phyloP scores from a whole-genome alignment of 441 rosid genomes.

The Gossypium davidsonii region DNA sequence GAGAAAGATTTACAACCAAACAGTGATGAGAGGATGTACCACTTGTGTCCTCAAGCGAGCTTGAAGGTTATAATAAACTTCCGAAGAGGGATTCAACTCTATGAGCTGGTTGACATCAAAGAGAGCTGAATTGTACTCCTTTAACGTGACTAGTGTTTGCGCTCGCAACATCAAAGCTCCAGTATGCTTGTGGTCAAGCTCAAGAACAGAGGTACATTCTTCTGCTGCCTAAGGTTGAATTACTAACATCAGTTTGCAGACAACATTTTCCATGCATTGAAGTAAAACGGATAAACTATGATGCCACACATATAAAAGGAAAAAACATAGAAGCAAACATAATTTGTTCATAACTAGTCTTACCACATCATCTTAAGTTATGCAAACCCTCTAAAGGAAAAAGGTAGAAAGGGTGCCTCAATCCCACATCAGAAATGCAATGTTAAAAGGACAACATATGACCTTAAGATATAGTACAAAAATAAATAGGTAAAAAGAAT shows the following conservation, averaged over 20 bases:
- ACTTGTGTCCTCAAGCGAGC: constrained; percentile 81
- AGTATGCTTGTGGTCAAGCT: constrained; percentile 76
- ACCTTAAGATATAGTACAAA: too few species aligned
- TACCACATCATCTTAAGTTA: too few species aligned
- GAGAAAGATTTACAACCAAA: background rate
- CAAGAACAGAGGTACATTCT: constrained; percentile 88
- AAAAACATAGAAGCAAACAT: background rate
- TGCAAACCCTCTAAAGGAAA: background rate
- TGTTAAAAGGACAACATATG: too few species aligned
- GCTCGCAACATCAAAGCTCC: constrained; percentile 92
- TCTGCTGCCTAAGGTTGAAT: constrained; percentile 59
- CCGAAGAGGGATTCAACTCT: constrained; percentile 77
- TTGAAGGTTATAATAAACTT: constrained; percentile 70
- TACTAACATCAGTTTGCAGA: background rate
- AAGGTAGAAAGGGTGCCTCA: background rate
- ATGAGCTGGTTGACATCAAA: constrained; percentile 81
- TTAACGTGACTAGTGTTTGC: constrained; percentile 75
- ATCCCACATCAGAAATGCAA: too few species aligned
- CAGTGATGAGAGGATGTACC: constrained; percentile 36
- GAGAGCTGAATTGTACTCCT: constrained; percentile 72
- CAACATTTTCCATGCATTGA: background rate
- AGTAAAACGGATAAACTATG: background rate
- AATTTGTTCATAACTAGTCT: background rate
- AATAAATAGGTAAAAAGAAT: too few species aligned
- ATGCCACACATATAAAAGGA: background rate